phyloP scores from a whole-genome alignment of 2,329 filamentous ascomycete genomes.

The Penicillium sp. region DNA sequence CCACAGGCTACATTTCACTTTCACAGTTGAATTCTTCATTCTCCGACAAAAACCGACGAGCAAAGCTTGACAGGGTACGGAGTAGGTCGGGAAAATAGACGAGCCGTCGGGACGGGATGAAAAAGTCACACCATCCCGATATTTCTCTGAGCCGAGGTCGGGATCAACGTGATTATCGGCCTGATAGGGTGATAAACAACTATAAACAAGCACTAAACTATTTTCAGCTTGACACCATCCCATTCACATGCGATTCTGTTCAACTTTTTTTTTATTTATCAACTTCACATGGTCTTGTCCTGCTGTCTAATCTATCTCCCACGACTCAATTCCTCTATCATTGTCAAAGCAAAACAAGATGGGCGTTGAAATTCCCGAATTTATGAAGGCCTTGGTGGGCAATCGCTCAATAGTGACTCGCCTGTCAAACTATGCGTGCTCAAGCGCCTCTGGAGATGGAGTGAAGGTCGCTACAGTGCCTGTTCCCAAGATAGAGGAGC shows the following conservation, averaged over 20 bases:
- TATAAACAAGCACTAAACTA: not conserved
- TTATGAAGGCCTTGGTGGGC: conserved; percentile 10
- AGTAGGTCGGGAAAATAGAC: not conserved
- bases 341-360: not conserved
- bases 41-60: too few relatives aligned
- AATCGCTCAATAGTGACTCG: conserved; percentile 7
- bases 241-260: conserved; percentile 4
- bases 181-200: not conserved
- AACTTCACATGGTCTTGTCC: not conserved
- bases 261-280: not conserved
- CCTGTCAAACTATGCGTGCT: conserved; percentile 3
- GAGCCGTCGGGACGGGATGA: conserved; percentile 3
- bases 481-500: conserved; percentile 7
- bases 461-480: conserved; percentile 10
- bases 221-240: not conserved
- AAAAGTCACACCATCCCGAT: conserved; percentile 3
- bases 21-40: too few relatives aligned
- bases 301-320: not conserved
- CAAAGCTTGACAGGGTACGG: too few relatives aligned
- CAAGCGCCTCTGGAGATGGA: conserved; percentile 6
- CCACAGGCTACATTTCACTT: too few relatives aligned
- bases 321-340: not conserved
- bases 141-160: conserved; percentile 5
- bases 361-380: conserved; percentile 3
- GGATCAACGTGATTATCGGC: conserved; percentile 8